Evolutionary conservation across 257 asterid genomes (phyloP), one percentile per base, ranked within the genome.

Genomic region (Perilla frutescens): DNA sequence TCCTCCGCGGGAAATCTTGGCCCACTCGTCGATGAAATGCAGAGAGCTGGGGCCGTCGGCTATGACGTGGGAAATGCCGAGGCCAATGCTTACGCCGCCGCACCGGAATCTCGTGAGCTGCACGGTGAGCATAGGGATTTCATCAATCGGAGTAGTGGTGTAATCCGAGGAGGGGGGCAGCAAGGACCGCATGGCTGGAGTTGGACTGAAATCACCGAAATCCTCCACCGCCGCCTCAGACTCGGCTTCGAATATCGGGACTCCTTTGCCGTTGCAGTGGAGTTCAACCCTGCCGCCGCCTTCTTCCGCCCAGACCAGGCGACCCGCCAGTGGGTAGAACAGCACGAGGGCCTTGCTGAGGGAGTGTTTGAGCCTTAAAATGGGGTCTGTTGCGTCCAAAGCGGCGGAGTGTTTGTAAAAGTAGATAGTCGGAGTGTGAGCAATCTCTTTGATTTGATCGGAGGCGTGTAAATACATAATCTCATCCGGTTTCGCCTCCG

Each of bases 261-360:
- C 95, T 0, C 95, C 96, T 32, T 70, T 51, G 26, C 80, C 82
- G 13, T 85, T 88, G 77, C 96, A 90, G 67, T 77, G 87, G 59
- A 90, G 89, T 77, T 85, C 87, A 0, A 88, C 87, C 7, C 95
- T 78, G 45, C 91, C 81, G 32, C 84, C 90, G 3, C 81, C 89
- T 14, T 72, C 81, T 36, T 51, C 50, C 7, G 82, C 70, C 88
- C 88, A 81, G 48, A 14, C 44, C 4, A 88, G 71, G 9, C 97
- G 83, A 1, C 97, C 93, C 1, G 93, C 91, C 0, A 90, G 73
- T 0, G 96, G 97, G 78, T 90, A 85, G 29, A 87, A 90, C 4
- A 53, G 69, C 1, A 80, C 85, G 13, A 88, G 72, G 0, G 82
- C 90, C 11, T 76, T 84, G 81, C 89, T 65, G 53, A 90, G 80